Base-by-base conservation (phyloP, 495 filamentous ascomycete genomes). In the Penicillium atrosanguineum region DNA sequence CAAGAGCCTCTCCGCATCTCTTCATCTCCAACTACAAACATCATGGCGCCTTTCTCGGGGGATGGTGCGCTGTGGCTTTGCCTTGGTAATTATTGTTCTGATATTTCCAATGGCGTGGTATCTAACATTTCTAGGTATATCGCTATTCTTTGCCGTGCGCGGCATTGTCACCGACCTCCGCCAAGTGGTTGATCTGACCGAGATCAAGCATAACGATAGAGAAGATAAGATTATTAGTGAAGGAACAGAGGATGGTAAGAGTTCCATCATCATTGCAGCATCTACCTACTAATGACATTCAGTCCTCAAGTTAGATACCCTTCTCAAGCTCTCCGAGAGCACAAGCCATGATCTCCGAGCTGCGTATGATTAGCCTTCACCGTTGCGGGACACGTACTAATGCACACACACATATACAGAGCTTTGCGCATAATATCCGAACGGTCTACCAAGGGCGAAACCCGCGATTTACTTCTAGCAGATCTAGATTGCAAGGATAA, bases 251-350 rank as follows among this genome's bases (percentile, higher is more conserved):
- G 73, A 79, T 59, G 76, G 77, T 77, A 43, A 15, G 62, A 15
- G 19, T 37, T 23, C 7, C 18, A 23, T n/a, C 18, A 7, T 36
- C 15, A 19, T 16, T 11, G 42, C 0, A 23, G 4, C 19, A 36
- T 18, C 14, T 7, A 23, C 48, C 50, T 40, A 59, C 50, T 53
- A 19, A 59, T 11, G 18, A 2, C 3, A 0, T 16, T 14, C 47
- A 80, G 78, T 74, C 14, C 67, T 82, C 48, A 80, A 80, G 50
- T 54, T 82, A 48, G 70, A 78, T 44, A 79, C 79, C 1, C 71
- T 82, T 15, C 62, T 73, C 19, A 74, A 76, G 56, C 71, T 82
- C 39, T 72, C 72, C 42, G 67, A 73, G 50, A 77, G 73, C 63
- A 70, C 76, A 28, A 81, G 74, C 52, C 68, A 74, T 60, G 74